Percentiles rank a stretch among this genome's conserved stretches.
phyloP scores from a whole-genome alignment of 345 rosid genomes.

The Populus alba region DNA sequence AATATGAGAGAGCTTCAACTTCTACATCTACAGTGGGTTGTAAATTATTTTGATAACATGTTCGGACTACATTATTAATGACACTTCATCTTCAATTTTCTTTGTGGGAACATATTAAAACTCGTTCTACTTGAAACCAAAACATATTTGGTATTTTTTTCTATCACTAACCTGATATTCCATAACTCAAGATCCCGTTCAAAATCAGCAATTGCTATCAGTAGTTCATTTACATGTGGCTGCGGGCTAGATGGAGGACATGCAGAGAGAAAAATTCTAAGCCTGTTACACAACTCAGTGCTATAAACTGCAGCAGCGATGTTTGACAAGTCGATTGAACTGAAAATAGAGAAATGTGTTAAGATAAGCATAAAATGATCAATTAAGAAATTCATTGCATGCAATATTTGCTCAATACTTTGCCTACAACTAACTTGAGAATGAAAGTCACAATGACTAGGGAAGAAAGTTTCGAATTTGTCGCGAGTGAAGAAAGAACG shows the following conservation, averaged over 20 bases:
- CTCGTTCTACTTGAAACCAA: not conserved
- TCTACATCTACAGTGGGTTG: not conserved
- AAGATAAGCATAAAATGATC: constrained; percentile 12
- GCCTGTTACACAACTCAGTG: constrained; percentile 29
- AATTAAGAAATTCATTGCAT: not conserved
- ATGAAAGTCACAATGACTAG: not conserved
- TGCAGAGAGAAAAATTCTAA: constrained; percentile 25
- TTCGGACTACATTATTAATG: not conserved
- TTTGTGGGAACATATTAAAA: not conserved
- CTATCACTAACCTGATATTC: constrained; percentile 27
- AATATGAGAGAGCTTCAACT: constrained; percentile 12
- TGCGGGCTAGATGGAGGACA: constrained; percentile 37
- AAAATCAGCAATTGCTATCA: constrained; percentile 27
- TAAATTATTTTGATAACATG: constrained; percentile 8
- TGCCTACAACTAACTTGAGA: not conserved
- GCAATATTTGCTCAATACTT: not conserved
- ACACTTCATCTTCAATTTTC: no score
- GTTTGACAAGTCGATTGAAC: constrained; percentile 32
- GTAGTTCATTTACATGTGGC: constrained; percentile 32
- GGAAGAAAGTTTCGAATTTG: not conserved
- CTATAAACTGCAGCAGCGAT: constrained; percentile 32
- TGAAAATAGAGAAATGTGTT: constrained; percentile 23
- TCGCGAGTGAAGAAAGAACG: not conserved
- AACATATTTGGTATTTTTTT: not conserved
- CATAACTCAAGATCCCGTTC: constrained; percentile 25